Base-by-base conservation (phyloP, 176 grass and related monocot species). In the Neostapfia colusana region DNA sequence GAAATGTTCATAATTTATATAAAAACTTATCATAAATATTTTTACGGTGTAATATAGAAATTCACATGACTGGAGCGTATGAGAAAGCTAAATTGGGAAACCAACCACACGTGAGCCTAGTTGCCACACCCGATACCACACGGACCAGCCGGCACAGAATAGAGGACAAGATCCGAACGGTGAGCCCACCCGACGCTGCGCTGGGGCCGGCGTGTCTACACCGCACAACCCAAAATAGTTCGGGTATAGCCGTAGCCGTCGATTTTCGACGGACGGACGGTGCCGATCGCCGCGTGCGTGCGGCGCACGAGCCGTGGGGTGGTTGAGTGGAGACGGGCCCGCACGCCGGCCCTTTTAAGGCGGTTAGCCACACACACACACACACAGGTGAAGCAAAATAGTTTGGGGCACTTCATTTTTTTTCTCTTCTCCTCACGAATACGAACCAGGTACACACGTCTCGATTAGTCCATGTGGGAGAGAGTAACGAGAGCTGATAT, bases 131-230 rank as follows among this genome's bases (percentile, higher is more conserved):
- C 1, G 24, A 8, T 55, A 2, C n/a, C 65, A 84, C 73, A 63
- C 2, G 3, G 4, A 21, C 28, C 11, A 28, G 0, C 31, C 25
- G 54, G 24, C 63, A 18, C 53, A 39, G 49, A 7, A 14, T 0
- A 1, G 0, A 10, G 6, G 41, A 17, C 42, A 62, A 0, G 28
- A 20, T 26, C 35, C 61, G 18, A 16, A 34, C 49, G 38, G 80
- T 21, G 70, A 76, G 65, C 2, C 81, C 65, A 51, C 70, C 20
- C 59, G 1, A 37, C 18, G 63, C 72, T 38, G 50, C 48, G 25
- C 31, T 51, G 79, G 28, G 54, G 8, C 72, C 72, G 18, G 37
- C 15, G 45, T 39, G 79, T 41, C 41, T 73, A 81, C 61, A 82
- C 49, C 4, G 49, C 7, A 56, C 12, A 15, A n/a, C 10, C 0